Conservation (phyloP, 2,329 filamentous ascomycete species). For the Xylariaceae sp. region DNA sequence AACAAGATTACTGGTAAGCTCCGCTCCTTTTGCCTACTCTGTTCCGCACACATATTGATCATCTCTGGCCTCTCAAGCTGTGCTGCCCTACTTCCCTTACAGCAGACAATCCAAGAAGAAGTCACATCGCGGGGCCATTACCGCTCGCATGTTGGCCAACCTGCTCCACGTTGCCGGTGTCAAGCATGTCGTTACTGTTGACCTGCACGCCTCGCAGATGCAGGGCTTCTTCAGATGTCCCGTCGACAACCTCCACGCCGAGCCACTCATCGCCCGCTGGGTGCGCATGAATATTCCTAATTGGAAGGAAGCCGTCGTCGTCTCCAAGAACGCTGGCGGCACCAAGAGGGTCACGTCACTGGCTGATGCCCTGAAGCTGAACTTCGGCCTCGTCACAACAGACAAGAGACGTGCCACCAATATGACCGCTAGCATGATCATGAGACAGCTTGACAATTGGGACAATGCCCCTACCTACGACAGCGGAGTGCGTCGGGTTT, state of each 20-base stretch:
- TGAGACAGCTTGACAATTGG: constrained; percentile 60
- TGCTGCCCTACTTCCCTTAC: constrained; percentile 96
- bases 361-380: constrained; percentile 92
- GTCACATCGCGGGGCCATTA: constrained; percentile 91
- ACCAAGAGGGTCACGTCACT: constrained; percentile 96
- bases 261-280: constrained; percentile 93
- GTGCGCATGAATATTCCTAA: constrained; percentile 82
- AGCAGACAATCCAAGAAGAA: constrained; percentile 99
- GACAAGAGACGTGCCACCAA: constrained; percentile 63
- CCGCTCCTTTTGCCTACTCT: constrained; percentile 2
- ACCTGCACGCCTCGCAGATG: constrained; percentile 97
- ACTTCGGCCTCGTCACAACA: constrained; percentile 94
- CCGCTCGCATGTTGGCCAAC: constrained; percentile 94
- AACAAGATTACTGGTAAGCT: constrained; percentile 88
- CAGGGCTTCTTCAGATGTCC: constrained; percentile 98
- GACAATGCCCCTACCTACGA: constrained; percentile 24
- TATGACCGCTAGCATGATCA: constrained; percentile 76
- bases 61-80: constrained; percentile 49
- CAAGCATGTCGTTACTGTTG: constrained; percentile 95
- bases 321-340: constrained; percentile 96
- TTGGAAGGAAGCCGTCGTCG: constrained; percentile 90
- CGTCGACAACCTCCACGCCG: constrained; percentile 94
- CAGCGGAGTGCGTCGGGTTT: constrained; percentile 24
- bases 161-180: constrained; percentile 89
- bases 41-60: constrained; percentile 8